Evolutionary conservation across 495 filamentous ascomycete genomes (phyloP).

Genomic region (Pseudoneurospora amorphoporcata): DNA sequence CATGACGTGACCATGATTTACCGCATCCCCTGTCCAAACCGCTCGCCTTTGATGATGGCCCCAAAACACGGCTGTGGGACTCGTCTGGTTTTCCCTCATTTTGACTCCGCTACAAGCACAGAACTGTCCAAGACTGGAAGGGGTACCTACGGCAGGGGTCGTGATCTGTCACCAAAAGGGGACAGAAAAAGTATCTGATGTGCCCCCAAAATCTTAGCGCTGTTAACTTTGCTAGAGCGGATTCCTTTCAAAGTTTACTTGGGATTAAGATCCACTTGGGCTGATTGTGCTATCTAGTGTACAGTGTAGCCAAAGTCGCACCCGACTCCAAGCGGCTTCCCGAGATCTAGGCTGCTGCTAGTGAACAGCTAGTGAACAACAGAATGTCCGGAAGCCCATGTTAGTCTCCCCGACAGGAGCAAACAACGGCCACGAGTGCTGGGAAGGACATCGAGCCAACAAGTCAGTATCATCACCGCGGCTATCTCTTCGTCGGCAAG

Average conservation of each 20-base stretch:
- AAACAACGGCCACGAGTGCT: not conserved
- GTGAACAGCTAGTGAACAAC: not conserved
- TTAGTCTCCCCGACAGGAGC: not conserved
- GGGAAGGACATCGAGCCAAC: not conserved
- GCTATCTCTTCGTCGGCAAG: not conserved
- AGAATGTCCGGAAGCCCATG: not conserved
- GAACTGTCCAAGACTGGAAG: not conserved
- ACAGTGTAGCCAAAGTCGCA: not conserved
- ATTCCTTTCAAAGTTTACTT: not conserved
- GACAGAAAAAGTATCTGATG: not conserved
- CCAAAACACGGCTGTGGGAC: conserved; percentile 13
- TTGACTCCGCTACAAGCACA: not conserved
- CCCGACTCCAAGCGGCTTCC: not conserved
- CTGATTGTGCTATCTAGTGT: not conserved
- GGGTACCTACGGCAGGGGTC: not conserved
- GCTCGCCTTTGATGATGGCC: conserved; percentile 3
- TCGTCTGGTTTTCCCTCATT: not conserved
- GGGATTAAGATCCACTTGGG: not conserved
- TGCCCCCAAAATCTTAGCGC: not conserved
- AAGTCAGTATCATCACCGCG: not conserved
- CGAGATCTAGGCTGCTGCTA: not conserved
- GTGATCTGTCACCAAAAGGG: not conserved
- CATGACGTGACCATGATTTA: conserved; percentile 18
- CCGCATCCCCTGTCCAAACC: conserved; percentile 6
- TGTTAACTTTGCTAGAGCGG: not conserved